Conservation (phyloP, 2,329 filamentous ascomycete species). For the Cladobotryum mycophilum region DNA sequence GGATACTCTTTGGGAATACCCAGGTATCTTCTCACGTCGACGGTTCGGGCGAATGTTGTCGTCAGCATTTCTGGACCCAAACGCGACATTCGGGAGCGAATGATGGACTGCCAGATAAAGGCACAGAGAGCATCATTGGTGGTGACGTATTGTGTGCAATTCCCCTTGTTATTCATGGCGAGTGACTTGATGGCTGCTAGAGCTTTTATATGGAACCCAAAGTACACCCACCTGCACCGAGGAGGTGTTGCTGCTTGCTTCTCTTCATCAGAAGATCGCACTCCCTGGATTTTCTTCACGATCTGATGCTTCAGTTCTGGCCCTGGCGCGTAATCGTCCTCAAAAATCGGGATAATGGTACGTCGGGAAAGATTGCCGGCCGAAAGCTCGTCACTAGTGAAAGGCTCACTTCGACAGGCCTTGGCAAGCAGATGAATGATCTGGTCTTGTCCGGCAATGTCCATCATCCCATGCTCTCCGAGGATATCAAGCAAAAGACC, state of each 20-base stretch:
- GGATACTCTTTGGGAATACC: slow-evolving; percentile 38
- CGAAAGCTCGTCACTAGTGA: slow-evolving; percentile 37
- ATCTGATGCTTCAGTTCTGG: slow-evolving; percentile 31
- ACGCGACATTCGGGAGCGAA: slow-evolving; percentile 33
- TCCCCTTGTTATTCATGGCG: slow-evolving; percentile 1
- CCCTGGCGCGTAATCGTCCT: slow-evolving; percentile 27
- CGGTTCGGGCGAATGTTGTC: slow-evolving; percentile 39
- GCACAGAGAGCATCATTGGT: slow-evolving; percentile 49
- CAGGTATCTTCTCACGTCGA: slow-evolving; percentile 41
- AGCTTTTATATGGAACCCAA: slow-evolving; percentile 33
- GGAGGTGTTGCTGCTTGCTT: slow-evolving; percentile 12
- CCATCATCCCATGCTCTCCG: slow-evolving; percentile 44
- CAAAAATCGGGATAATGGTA: slow-evolving; percentile 34
- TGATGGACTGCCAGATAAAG: slow-evolving; percentile 43
- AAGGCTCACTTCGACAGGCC: slow-evolving; percentile 38
- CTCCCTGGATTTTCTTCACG: slow-evolving; percentile 18
- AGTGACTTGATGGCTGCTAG: slow-evolving; percentile 35
- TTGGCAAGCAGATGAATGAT: slow-evolving; percentile 43
- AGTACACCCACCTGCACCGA: slow-evolving; percentile 37
- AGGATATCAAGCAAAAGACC: slow-evolving; percentile 45
- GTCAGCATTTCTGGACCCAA: slow-evolving; percentile 14
- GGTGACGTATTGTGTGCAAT: slow-evolving; percentile 34
- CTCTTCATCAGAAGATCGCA: not conserved
- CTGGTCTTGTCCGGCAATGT: slow-evolving; percentile 43
- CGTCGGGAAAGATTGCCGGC: slow-evolving; percentile 36